Percentiles rank a stretch among this genome's conserved stretches.
Evolutionary conservation across 208 protist species (phyloP).

Genomic region (Trypanosoma congolense): DNA sequence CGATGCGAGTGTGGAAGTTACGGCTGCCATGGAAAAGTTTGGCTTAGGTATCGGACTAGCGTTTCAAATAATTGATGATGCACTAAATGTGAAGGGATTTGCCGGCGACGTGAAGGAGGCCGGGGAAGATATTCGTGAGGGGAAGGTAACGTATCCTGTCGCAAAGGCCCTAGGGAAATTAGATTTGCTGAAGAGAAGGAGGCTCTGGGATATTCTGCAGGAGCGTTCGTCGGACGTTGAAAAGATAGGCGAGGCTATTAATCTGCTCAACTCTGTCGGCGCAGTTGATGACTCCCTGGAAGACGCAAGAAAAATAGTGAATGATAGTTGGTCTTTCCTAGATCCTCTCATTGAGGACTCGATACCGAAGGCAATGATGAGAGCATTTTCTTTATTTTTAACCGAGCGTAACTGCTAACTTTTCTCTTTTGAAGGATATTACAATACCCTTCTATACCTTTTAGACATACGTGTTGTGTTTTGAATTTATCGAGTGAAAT

Average conservation of each 20-base stretch:
- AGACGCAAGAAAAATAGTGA: not conserved
- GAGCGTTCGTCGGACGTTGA: not conserved
- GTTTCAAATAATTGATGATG: conserved; percentile 22
- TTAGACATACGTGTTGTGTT: not conserved
- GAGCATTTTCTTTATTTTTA: not conserved
- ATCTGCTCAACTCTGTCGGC: not conserved
- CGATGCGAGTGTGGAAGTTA: not conserved
- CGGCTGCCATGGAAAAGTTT: not conserved
- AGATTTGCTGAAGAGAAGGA: conserved; percentile 18
- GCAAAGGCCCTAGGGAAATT: conserved; percentile 41
- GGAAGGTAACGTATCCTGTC: conserved; percentile 67
- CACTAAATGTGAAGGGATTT: conserved; percentile 38
- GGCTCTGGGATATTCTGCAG: not conserved
- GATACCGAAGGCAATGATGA: not conserved
- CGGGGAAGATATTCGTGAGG: conserved; percentile 40
- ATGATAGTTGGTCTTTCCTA: not conserved
- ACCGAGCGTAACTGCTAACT: not conserved
- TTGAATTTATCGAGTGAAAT: not conserved
- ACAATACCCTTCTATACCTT: not conserved
- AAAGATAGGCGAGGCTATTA: not conserved
- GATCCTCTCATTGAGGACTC: not conserved
- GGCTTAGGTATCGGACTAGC: not conserved
- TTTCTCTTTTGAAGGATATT: not conserved
- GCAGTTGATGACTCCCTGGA: not conserved
- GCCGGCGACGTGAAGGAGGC: conserved; percentile 31